Conservation (phyloP, 1,284 basidiomycete species). For the Cerioporus squamosus region DNA sequence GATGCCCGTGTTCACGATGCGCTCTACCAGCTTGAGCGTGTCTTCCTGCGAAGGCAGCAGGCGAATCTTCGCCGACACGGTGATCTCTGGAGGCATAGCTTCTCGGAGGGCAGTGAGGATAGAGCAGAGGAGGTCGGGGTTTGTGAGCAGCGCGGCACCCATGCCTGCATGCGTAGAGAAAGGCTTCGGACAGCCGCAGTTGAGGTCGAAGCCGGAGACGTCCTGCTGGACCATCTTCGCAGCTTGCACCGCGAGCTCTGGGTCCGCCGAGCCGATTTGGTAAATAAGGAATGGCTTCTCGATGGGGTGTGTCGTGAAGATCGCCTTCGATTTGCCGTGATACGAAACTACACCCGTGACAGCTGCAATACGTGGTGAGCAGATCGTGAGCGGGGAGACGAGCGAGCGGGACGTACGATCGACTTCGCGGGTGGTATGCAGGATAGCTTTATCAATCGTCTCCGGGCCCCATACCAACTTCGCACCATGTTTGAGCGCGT, state of each 20-base stretch:
- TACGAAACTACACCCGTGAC: constrained; percentile 90
- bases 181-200: constrained; percentile 95
- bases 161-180: constrained; percentile 96
- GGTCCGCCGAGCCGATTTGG: constrained; percentile 92
- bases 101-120: constrained; percentile 81
- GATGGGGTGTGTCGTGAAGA: constrained; percentile 93
- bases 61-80: constrained; percentile 92
- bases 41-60: constrained; percentile 86
- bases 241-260: constrained; percentile 90
- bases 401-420: constrained; percentile 65
- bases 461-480: constrained; percentile 97
- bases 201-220: constrained; percentile 93
- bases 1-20: constrained; percentile 88
- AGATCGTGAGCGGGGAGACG: background rate
- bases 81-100: constrained; percentile 78
- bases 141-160: constrained; percentile 94
- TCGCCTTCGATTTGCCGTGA: constrained; percentile 78
- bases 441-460: constrained; percentile 94
- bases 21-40: constrained; percentile 85
- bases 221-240: constrained; percentile 88
- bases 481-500: constrained; percentile 92
- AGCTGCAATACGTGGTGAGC: constrained; percentile 48
- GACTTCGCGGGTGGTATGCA: constrained; percentile 83
- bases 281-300: constrained; percentile 92
- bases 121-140: constrained; percentile 88